Evolutionary conservation across 2,329 filamentous ascomycete genomes (phyloP).

Genomic region (Alternaria infectoria): DNA sequence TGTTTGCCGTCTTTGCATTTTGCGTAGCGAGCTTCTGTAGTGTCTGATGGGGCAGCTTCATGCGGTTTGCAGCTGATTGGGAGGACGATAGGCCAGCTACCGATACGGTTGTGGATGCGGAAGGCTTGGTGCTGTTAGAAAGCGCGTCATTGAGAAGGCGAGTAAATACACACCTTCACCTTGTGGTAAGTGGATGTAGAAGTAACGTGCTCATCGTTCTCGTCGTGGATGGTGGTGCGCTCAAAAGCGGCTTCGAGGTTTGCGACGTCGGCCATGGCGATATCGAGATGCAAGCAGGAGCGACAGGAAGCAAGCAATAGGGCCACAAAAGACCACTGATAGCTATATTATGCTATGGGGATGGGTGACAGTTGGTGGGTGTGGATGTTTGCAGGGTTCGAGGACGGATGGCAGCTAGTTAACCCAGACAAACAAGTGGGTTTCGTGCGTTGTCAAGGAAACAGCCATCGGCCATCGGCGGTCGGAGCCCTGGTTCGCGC

Average conservation of each 20-base stretch:
- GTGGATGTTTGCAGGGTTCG: conserved; percentile 8
- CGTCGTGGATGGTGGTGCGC: conserved; percentile 86
- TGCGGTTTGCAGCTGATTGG: conserved; percentile 61
- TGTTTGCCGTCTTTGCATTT: conserved; percentile 61
- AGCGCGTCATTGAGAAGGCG: background rate
- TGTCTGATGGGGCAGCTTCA: conserved; percentile 76
- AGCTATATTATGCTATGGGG: conserved; percentile 11
- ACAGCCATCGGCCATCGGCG: conserved; percentile 13
- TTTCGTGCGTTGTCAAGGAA: conserved; percentile 13
- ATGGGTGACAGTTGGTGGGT: conserved; percentile 19
- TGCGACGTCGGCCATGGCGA: conserved; percentile 62
- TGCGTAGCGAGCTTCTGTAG: conserved; percentile 87
- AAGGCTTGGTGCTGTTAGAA: conserved; percentile 48
- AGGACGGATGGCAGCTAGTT: conserved; percentile 6
- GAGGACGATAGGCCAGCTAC: conserved; percentile 56
- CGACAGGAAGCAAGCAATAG: conserved; percentile 14
- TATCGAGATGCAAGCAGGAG: conserved; percentile 4
- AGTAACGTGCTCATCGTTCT: conserved; percentile 70
- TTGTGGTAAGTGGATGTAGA: conserved; percentile 70
- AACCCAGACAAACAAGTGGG: conserved; percentile 23
- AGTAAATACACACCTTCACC: conserved; percentile 68
- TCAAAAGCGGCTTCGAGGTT: conserved; percentile 87
- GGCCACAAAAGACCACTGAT: conserved; percentile 7
- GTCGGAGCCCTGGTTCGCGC: conserved; percentile 6
- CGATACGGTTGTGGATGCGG: conserved; percentile 55